phyloP scores from a whole-genome alignment of 495 filamentous ascomycete species.

The Friedmanniomyces endolithicus region DNA sequence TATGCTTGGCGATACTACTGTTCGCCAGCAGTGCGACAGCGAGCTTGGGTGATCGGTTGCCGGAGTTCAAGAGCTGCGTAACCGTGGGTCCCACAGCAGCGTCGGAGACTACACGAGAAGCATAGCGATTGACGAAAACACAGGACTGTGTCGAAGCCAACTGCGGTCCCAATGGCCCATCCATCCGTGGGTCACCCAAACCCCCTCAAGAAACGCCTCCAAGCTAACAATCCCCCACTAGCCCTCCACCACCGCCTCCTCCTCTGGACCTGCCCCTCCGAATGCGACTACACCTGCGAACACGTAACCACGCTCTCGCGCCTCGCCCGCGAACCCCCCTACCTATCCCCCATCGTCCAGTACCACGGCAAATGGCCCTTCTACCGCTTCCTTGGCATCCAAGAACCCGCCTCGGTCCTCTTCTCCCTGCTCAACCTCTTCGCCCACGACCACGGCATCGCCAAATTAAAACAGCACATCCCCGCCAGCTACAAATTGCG shows the following conservation, averaged over 20 bases:
- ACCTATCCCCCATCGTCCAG: slow-evolving; percentile 60
- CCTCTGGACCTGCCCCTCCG: slow-evolving; percentile 69
- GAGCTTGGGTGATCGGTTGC: slow-evolving; percentile 73
- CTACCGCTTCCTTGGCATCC: slow-evolving; percentile 73
- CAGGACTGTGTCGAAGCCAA: slow-evolving; percentile 75
- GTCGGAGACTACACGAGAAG: not conserved
- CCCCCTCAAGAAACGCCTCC: not conserved
- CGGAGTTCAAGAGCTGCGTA: slow-evolving; percentile 82
- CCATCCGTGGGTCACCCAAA: slow-evolving; percentile 44
- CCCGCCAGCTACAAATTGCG: slow-evolving; percentile 62
- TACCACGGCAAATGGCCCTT: slow-evolving; percentile 99
- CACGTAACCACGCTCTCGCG: slow-evolving; percentile 76
- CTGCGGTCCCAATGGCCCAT: slow-evolving; percentile 43
- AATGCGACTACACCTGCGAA: slow-evolving; percentile 98
- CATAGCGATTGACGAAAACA: not conserved
- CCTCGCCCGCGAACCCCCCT: slow-evolving; percentile 48
- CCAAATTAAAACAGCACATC: slow-evolving; percentile 53
- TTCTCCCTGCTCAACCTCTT: slow-evolving; percentile 84
- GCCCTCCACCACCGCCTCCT: slow-evolving; percentile 59
- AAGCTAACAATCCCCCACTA: slow-evolving; percentile 17
- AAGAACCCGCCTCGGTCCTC: slow-evolving; percentile 85
- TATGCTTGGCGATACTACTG: slow-evolving; percentile 22
- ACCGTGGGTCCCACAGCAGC: slow-evolving; percentile 41
- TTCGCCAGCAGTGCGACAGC: slow-evolving; percentile 44
- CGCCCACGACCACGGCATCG: slow-evolving; percentile 73